phyloP scores from a whole-genome alignment of 2,329 filamentous ascomycete species.

The Cladosporium sp. region DNA sequence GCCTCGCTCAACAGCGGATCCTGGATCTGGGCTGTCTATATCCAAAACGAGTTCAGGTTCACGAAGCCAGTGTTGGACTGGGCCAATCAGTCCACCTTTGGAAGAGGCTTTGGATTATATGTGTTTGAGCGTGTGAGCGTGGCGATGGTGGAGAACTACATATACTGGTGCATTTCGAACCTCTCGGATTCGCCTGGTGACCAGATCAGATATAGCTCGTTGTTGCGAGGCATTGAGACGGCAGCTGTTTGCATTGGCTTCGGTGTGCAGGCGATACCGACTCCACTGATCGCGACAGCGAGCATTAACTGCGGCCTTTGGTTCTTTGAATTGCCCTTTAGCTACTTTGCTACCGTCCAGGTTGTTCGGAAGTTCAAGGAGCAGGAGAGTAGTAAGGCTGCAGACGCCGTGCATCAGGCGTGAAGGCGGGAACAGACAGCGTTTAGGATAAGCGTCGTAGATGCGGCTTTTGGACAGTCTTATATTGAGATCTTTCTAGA shows the following conservation, averaged over 20 bases:
- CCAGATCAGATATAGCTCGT: conserved; percentile 9
- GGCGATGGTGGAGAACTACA: conserved; percentile 9
- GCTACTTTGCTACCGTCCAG: conserved; percentile 9
- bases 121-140: conserved; percentile 10
- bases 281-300: conserved; percentile 6
- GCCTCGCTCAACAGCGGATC: conserved; percentile 15
- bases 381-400: not conserved
- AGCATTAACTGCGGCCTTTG: conserved; percentile 9
- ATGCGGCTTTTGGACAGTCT: no score
- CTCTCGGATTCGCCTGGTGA: conserved; percentile 2
- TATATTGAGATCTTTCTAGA: no score
- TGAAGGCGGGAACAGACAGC: not conserved
- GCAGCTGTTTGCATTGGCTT: conserved; percentile 9
- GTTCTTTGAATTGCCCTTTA: conserved; percentile 10
- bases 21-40: conserved; percentile 19
- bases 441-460: not conserved
- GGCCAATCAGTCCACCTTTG: conserved; percentile 22
- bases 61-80: conserved; percentile 41
- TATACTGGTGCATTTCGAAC: conserved; percentile 6
- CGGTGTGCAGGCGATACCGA: conserved; percentile 7
- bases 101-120: conserved; percentile 10
- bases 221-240: conserved; percentile 9
- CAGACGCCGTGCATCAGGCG: not conserved
- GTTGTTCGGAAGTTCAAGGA: conserved; percentile 11
- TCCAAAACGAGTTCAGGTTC: conserved; percentile 34